phyloP scores from a whole-genome alignment of 768 basidiomycete species.

The Termitomyces sp. region DNA sequence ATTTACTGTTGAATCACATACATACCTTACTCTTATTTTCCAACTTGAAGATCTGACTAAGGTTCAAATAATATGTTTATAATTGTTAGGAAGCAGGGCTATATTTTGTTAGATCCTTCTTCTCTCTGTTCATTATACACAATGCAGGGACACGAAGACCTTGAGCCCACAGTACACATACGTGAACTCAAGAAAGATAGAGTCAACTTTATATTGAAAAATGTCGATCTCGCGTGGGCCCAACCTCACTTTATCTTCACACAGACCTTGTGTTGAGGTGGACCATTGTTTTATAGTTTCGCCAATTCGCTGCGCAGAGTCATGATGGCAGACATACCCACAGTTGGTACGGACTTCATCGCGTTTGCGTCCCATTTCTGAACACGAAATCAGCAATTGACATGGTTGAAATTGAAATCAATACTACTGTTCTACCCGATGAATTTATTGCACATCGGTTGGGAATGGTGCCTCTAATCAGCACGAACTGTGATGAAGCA shows the following conservation, averaged over 20 bases:
- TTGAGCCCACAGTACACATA: conserved; percentile 73
- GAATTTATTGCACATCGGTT: conserved; percentile 97
- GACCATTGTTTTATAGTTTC: conserved; percentile 44
- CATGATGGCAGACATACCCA: conserved; percentile 95
- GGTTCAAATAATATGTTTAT: neutral
- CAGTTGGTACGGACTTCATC: conserved; percentile 63
- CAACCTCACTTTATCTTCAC: conserved; percentile 4
- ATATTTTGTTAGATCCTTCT: neutral
- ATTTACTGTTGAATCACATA: neutral
- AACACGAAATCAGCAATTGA: conserved; percentile 72
- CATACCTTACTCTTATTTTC: neutral
- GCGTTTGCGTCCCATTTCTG: neutral
- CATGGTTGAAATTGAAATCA: conserved; percentile 87
- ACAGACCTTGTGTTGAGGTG: neutral
- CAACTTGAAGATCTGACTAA: neutral
- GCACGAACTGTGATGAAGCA: conserved; percentile 82
- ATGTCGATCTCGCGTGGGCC: conserved; percentile 91
- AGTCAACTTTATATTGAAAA: conserved; percentile 89
- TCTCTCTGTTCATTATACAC: neutral
- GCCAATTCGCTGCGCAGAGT: conserved; percentile 93
- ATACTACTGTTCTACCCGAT: conserved; percentile 91
- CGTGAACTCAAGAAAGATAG: conserved; percentile 79
- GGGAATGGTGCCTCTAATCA: conserved; percentile 88
- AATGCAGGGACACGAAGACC: conserved; percentile 38
- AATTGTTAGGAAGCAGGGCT: neutral